Evolutionary conservation across 306 rosid genomes (phyloP).

Genomic region (Mucuna pruriens): DNA sequence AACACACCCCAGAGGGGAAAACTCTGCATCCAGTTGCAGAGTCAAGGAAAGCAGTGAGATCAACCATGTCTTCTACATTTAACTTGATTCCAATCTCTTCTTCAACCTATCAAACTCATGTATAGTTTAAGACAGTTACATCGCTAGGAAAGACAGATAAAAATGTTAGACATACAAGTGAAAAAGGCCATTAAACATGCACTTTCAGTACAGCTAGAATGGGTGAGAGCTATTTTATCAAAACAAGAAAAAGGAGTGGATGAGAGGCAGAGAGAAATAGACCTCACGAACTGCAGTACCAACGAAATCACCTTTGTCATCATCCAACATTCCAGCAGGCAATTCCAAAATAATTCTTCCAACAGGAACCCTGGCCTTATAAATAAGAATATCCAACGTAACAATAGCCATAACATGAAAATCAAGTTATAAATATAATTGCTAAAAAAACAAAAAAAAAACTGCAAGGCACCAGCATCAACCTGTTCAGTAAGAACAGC

Average conservation of each 20-base stretch:
- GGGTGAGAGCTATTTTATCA: not conserved
- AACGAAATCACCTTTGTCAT: constrained; percentile 78
- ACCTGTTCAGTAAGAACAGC: constrained; percentile 97
- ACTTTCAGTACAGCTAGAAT: constrained; percentile 14
- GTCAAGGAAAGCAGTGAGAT: constrained; percentile 83
- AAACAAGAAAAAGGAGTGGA: not conserved
- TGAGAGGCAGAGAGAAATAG: constrained; percentile 26
- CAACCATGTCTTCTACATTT: constrained; percentile 73
- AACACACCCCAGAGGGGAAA: constrained; percentile 77
- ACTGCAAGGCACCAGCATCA: constrained; percentile 8
- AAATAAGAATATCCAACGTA: constrained; percentile 40
- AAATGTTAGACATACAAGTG: constrained; percentile 14
- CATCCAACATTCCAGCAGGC: constrained; percentile 98
- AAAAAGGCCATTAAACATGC: constrained; percentile 4
- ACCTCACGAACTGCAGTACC: constrained; percentile 98
- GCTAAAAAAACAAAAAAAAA: not conserved
- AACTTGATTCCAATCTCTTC: constrained; percentile 87
- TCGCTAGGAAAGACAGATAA: constrained; percentile 17
- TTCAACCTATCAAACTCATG: constrained; percentile 66
- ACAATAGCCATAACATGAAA: constrained; percentile 24
- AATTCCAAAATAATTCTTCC: constrained; percentile 84
- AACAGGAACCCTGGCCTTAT: constrained; percentile 84
- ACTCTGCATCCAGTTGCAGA: constrained; percentile 74
- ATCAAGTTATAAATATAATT: not conserved
- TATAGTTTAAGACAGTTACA: not conserved